Evolutionary conservation across 768 basidiomycete species (phyloP), one percentile per base, ranked within the genome.

Genomic region (Kwoniella sp.): DNA sequence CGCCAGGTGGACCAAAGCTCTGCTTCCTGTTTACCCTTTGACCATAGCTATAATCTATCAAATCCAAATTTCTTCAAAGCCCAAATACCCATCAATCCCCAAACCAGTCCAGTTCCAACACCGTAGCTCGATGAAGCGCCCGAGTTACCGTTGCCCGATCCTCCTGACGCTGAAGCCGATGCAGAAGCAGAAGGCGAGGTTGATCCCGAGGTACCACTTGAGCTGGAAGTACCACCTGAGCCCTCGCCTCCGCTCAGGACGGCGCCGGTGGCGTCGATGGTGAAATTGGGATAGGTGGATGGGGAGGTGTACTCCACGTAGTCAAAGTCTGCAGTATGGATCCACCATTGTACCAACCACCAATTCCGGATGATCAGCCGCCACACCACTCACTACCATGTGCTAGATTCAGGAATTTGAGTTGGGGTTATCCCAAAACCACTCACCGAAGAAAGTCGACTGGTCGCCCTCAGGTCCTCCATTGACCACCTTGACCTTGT

Each of bases 401-500:
- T 7, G 25, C n/a, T 20, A 54, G 15, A 25, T 29, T 7, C 13
- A 29, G 3, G 25, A 7, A 7, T 17, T 9, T 25, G 29, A 9
- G 20, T 28, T 25, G 53, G 15, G 3, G 7, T 3, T 54, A 23
- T n/a, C 47, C 47, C 52, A 38, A 25, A 13, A 23, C 9, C 1
- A 70, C 75, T 58, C 31, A 81, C 79, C 78, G 52, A 81, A 74
- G 61, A 63, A 81, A 0, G 76, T 73, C 51, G 58, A 45, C 20
- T 72, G 57, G 23, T 52, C 34, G 0, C 61, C 68, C 13, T 52
- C 51, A 1, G 70, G 61, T 3, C 77, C 75, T 23, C 66, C 61
- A 67, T 81, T 81, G 17, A 63, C 63, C 20, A 81, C 30, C 29
- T 59, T 68, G 26, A 79, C 38, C 11, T 51, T 51, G 60, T 81